These are phyloP conservation scores for Aspergillus tamarii DNA, from an alignment of 2,329 filamentous ascomycete species.

Conservation along the genomic window DNA sequence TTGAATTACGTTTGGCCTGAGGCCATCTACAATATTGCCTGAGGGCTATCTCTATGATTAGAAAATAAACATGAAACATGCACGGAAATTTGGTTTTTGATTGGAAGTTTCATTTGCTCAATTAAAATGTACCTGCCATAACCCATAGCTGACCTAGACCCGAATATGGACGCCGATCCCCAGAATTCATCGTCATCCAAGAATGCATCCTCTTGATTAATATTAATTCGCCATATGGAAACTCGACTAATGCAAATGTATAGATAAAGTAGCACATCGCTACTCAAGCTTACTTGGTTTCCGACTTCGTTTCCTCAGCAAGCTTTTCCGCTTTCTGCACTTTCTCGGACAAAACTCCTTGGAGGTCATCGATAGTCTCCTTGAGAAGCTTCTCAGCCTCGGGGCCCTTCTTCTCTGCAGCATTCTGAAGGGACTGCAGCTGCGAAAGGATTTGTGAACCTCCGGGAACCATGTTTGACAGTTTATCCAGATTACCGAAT, in stretches of 20 bases:
- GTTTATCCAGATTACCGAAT: conserved; percentile 59
- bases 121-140: neutral
- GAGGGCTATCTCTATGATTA: no score
- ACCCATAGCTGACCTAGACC: neutral
- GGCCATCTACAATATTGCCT: neutral
- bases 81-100: accelerated
- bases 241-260: neutral
- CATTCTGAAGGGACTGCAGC: conserved; percentile 65
- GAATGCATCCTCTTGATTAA: neutral
- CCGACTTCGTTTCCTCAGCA: conserved; percentile 24
- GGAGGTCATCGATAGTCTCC: conserved; percentile 59
- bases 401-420: conserved; percentile 68
- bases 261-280: no score
- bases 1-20: neutral
- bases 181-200: neutral
- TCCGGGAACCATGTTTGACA: conserved; percentile 67
- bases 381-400: conserved; percentile 70
- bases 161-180: neutral
- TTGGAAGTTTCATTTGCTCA: neutral
- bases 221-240: neutral
- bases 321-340: conserved; percentile 26
- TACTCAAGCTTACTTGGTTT: conserved; percentile 12
- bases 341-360: conserved; percentile 24
- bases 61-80: neutral
- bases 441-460: conserved; percentile 68